Evolutionary conservation across 129 eudicot species (phyloP).

Genomic region (Cynara cardunculus): DNA sequence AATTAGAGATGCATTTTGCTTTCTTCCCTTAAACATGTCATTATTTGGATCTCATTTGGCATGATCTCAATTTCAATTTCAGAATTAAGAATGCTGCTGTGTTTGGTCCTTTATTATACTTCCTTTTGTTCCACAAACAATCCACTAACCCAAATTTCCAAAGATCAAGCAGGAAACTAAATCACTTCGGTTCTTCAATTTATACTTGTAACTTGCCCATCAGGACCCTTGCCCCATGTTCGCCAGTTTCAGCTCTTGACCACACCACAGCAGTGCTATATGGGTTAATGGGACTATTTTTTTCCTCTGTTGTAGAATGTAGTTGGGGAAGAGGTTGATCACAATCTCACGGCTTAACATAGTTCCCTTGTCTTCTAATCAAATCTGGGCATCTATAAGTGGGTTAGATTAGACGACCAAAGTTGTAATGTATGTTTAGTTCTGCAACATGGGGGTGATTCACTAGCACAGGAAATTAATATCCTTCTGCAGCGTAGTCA

Average conservation of each 20-base stretch:
- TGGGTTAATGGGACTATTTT: neutral
- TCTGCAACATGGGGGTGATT: neutral
- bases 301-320: neutral
- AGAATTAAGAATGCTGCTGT: neutral
- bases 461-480: neutral
- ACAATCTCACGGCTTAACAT: neutral
- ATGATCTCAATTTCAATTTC: neutral
- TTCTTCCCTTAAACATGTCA: slow-evolving; percentile 9
- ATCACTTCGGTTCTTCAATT: neutral
- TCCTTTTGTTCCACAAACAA: neutral
- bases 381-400: neutral
- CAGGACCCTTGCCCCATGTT: neutral
- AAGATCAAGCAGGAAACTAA: neutral
- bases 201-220: neutral
- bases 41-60: neutral
- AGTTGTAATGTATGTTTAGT: neutral
- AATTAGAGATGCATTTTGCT: neutral
- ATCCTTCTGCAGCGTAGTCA: neutral
- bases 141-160: neutral
- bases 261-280: neutral
- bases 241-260: neutral
- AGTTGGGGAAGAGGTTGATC: neutral
- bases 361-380: too few species aligned
- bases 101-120: neutral
- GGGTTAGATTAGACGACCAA: neutral